phyloP scores from a whole-genome alignment of 495 filamentous ascomycete genomes.

The Podospora appendiculata region DNA sequence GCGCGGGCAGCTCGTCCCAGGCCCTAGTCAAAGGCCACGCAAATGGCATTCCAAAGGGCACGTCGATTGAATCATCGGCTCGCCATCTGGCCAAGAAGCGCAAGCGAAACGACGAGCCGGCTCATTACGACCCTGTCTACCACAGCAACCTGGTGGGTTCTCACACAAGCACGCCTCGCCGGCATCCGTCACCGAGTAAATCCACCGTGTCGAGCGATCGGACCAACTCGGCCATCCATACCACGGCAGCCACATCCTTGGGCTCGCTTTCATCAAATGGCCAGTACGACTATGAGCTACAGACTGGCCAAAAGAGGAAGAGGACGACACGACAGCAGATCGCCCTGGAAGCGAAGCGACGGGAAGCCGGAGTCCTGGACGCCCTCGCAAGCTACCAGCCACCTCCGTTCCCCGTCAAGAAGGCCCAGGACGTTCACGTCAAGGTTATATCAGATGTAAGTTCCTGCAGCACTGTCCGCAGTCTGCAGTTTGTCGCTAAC shows the following conservation, averaged over 20 bases:
- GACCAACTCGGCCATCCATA: conserved; percentile 74
- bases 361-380: conserved; percentile 61
- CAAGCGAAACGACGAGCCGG: conserved; percentile 36
- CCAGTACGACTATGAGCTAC: conserved; percentile 49
- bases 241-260: conserved; percentile 85
- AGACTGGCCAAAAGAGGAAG: conserved; percentile 75
- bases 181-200: conserved; percentile 40
- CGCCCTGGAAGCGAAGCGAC: conserved; percentile 70
- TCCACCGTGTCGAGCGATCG: conserved; percentile 75
- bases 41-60: conserved; percentile 11
- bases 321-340: conserved; percentile 69
- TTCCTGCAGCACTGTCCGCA: conserved; percentile 3
- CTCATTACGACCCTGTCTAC: conserved; percentile 39
- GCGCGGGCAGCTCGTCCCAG: conserved; percentile 18
- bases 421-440: conserved; percentile 84
- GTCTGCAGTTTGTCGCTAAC: conserved; percentile 7
- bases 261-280: conserved; percentile 59
- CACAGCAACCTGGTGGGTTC: conserved; percentile 50
- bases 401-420: conserved; percentile 80
- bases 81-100: conserved; percentile 40
- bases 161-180: conserved; percentile 54
- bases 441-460: conserved; percentile 78
- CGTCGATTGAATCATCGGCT: conserved; percentile 6
- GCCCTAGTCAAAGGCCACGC: conserved; percentile 21
- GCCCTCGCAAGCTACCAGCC: conserved; percentile 73